These are phyloP conservation scores for Stentor roeselii DNA, from an alignment of 73 alveolate genomes.

Conservation along the genomic window DNA sequence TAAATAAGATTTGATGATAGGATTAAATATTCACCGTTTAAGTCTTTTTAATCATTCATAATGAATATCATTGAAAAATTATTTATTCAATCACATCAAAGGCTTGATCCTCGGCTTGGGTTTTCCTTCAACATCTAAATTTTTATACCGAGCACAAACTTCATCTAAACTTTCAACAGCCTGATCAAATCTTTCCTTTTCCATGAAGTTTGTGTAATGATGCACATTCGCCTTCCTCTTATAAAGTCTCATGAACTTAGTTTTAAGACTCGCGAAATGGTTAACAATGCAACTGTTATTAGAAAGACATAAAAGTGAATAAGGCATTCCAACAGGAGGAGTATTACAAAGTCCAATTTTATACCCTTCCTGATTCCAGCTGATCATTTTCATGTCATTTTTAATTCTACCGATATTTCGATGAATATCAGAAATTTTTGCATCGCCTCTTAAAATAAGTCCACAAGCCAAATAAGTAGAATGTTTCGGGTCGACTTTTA, in stretches of 20 bases:
- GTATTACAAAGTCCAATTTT: slow-evolving; percentile 95
- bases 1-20: no score
- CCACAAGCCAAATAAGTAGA: slow-evolving; percentile 96
- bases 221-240: slow-evolving; percentile 89
- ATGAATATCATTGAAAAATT: no score
- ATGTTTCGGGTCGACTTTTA: slow-evolving; percentile 82
- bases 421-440: slow-evolving; percentile 90
- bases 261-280: slow-evolving; percentile 55
- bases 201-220: slow-evolving; percentile 92
- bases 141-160: slow-evolving; percentile 36
- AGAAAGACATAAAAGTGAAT: slow-evolving; percentile 84
- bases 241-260: slow-evolving; percentile 80
- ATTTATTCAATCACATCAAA: not conserved
- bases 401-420: slow-evolving; percentile 83
- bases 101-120: not conserved
- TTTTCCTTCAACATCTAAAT: slow-evolving; percentile 28
- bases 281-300: slow-evolving; percentile 77
- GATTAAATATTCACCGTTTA: no score
- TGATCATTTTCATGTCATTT: slow-evolving; percentile 72
- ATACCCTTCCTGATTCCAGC: slow-evolving; percentile 97
- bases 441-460: slow-evolving; percentile 92
- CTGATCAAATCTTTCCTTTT: slow-evolving; percentile 67
- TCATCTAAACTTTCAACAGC: slow-evolving; percentile 44
- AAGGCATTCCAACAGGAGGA: slow-evolving; percentile 94
- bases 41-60: no score